Evolutionary conservation across 148 eudicot genomes (phyloP).

Genomic region (Spergularia bocconei): DNA sequence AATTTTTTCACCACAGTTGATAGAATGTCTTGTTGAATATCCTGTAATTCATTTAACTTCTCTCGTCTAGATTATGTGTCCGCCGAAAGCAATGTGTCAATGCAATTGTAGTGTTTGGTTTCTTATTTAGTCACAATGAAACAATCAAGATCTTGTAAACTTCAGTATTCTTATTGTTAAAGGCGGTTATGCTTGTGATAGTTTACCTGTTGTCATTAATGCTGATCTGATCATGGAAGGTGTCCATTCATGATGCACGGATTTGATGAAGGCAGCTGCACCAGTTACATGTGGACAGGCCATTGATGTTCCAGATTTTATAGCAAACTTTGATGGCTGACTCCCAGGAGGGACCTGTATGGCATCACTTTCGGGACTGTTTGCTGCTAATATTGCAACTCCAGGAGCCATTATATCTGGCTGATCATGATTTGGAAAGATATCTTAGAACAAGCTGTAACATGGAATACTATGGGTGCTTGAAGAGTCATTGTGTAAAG

Average conservation of each 20-base stretch:
- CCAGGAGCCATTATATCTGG: constrained; percentile 83
- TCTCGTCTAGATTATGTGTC: no score
- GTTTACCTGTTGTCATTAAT: constrained; percentile 71
- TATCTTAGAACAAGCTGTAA: neutral
- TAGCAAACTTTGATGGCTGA: constrained; percentile 34
- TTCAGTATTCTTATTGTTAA: neutral
- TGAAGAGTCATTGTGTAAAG: neutral
- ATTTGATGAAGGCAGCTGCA: constrained; percentile 57
- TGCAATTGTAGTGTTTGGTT: neutral
- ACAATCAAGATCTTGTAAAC: neutral
- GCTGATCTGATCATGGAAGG: constrained; percentile 64
- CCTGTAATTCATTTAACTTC: no score
- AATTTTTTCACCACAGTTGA: neutral
- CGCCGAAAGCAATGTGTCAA: neutral
- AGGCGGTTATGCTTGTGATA: neutral
- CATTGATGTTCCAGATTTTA: constrained; percentile 78
- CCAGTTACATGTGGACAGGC: constrained; percentile 80
- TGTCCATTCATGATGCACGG: constrained; percentile 53
- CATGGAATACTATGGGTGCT: neutral
- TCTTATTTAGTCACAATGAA: neutral
- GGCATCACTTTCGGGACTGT: constrained; percentile 34
- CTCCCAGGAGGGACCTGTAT: constrained; percentile 29
- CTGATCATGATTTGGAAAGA: constrained; percentile 26
- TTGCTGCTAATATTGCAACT: constrained; percentile 63
- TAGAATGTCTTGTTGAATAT: neutral